Base-by-base conservation (phyloP, 2,329 filamentous ascomycete species). In the Penicillium sp. region DNA sequence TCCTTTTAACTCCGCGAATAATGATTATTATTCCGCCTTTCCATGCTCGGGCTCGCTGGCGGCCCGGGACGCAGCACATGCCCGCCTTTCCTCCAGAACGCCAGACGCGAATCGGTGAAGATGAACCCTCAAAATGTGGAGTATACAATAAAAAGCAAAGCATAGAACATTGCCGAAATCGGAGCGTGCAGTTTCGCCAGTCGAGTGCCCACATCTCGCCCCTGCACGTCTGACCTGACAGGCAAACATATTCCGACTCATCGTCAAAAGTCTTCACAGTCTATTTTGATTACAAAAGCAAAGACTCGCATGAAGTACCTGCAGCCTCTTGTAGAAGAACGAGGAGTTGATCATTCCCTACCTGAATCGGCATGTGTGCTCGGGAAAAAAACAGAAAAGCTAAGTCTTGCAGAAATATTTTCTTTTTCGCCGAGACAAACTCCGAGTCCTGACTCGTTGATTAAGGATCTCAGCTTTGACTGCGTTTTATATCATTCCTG, bases 361-460 rank as follows among this genome's bases (percentile, higher is more conserved):
- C 41, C 49, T n/a, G 38, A 41, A 30, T 31, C 15, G 57, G 57
- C 8, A 53, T 54, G 21, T 46, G 49, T 17, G 26, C 13, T 26
- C 11, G 23, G 29, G 30, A 50, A 58, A 51, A 9, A 45, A 50
- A 58, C 46, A 9, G 9, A 48, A 17, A 45, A 52, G 13, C 48
- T 13, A 9, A 52, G 11, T 52, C 48, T 35, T 58, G 56, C 56
- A 58, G 56, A 52, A 58, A 19, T 58, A 26, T 58, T 51, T 58
- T 38, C 49, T 58, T 52, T 58, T 51, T 56, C 11, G 26, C 55
- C 46, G 21, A 30, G 19, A 11, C 31, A 49, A 21, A 41, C 45
- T 49, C 46, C 46, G 17, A 21, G n/a, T 19, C 21, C 17, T 57
- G 55, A 57, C 46, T 57, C 47, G 55, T 57, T 46, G 46, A 44